phyloP scores from a whole-genome alignment of 2,329 filamentous ascomycete species.

The Chaetomium strumarium region DNA sequence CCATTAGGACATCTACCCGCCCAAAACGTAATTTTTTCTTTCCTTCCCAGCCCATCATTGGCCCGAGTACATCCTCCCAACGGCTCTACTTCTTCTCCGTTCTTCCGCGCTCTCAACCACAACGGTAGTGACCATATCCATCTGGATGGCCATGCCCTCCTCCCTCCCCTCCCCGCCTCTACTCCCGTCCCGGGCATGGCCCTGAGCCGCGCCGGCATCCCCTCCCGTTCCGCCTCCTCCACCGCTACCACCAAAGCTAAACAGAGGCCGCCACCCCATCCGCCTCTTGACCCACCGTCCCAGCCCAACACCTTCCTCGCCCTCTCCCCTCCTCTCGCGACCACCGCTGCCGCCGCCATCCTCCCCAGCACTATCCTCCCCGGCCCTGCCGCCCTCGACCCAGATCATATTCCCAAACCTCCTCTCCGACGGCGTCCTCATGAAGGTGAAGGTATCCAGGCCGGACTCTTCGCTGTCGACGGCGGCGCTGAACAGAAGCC shows the following conservation, averaged over 20 bases:
- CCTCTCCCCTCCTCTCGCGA: neutral
- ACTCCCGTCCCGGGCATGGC: neutral
- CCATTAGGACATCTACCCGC: too few relatives aligned
- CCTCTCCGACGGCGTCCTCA: conserved; percentile 27
- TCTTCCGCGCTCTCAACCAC: conserved; percentile 23
- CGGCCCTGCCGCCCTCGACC: conserved; percentile 24
- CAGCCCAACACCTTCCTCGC: conserved; percentile 10
- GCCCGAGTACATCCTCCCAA: neutral
- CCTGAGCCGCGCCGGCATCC: neutral
- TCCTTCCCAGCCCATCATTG: too few relatives aligned
- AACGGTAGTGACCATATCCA: conserved; percentile 28
- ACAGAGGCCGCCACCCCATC: conserved; percentile 7
- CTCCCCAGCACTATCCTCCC: neutral
- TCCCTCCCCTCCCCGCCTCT: conserved; percentile 8
- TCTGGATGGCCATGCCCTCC: conserved; percentile 25
- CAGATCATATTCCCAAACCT: conserved; percentile 30
- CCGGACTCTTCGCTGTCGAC: conserved; percentile 29
- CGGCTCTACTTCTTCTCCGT: neutral
- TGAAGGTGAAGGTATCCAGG: conserved; percentile 33
- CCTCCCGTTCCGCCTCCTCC: neutral
- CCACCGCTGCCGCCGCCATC: neutral
- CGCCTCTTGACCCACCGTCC: conserved; percentile 5
- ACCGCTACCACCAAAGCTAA: neutral
- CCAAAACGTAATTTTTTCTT: too few relatives aligned
- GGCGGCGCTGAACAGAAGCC: conserved; percentile 26